Conservation (phyloP, 164 flowering plant species). For the Paratinospora sagittata region DNA sequence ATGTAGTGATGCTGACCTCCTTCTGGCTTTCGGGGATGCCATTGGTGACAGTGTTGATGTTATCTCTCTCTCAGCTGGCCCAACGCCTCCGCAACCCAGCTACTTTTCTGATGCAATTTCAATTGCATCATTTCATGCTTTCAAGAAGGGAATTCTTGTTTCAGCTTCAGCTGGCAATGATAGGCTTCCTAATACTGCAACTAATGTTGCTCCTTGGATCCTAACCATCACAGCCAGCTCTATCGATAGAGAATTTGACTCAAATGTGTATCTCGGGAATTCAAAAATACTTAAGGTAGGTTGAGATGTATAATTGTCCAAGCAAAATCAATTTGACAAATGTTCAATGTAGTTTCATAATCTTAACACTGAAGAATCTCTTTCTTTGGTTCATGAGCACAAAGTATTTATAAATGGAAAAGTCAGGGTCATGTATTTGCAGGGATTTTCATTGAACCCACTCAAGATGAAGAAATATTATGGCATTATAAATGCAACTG, state of each 20-base stretch:
- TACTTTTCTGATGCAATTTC: conserved; percentile 29
- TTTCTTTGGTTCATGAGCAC: no score
- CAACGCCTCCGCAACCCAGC: not conserved
- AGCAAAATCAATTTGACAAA: no score
- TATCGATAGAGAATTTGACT: conserved; percentile 3
- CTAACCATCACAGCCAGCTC: not conserved
- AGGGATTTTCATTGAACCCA: no score
- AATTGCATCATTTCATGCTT: conserved; percentile 38
- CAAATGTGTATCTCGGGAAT: conserved; percentile 2
- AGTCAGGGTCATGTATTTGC: no score
- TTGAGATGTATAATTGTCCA: not conserved
- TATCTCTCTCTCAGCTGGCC: conserved; percentile 29
- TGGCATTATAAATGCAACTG: conserved; percentile 31
- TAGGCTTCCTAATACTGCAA: not conserved
- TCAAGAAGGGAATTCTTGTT: conserved; percentile 23
- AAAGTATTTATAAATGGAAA: no score
- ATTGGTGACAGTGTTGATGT: conserved; percentile 38
- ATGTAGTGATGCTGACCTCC: no score
- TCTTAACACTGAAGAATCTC: no score
- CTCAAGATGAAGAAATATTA: conserved; percentile 22
- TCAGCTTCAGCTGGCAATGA: not conserved
- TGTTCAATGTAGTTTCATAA: no score
- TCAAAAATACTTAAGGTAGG: conserved; percentile 24
- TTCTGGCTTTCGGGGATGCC: conserved; percentile 38
- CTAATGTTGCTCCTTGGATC: not conserved